Conservation (phyloP, 768 basidiomycete species). For the Naganishia onofrii region DNA sequence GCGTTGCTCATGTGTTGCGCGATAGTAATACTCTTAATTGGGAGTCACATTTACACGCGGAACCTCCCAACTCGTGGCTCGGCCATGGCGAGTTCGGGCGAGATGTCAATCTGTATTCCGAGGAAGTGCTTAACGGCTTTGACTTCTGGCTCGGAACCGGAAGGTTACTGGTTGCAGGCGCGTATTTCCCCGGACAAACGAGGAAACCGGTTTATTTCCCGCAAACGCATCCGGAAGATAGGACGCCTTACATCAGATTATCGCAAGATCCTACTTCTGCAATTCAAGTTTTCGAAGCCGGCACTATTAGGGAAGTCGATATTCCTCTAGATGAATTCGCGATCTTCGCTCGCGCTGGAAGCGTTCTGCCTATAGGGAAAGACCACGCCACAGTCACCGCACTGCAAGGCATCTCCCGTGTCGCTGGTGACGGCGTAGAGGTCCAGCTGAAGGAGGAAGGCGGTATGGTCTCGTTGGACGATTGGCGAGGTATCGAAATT, state of each 20-base stretch:
- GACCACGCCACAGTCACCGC: slow-evolving; percentile 46
- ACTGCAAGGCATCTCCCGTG: slow-evolving; percentile 37
- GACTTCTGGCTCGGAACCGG: slow-evolving; percentile 52
- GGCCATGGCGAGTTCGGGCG: slow-evolving; percentile 46
- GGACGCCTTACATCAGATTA: slow-evolving; percentile 44
- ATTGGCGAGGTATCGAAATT: slow-evolving; percentile 50
- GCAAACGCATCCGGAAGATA: slow-evolving; percentile 36
- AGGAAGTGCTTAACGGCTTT: slow-evolving; percentile 45
- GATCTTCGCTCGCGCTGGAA: slow-evolving; percentile 48
- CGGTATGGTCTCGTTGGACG: slow-evolving; percentile 50
- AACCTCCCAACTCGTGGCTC: slow-evolving; percentile 44
- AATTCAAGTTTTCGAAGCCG: slow-evolving; percentile 34
- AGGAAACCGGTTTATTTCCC: slow-evolving; percentile 49
- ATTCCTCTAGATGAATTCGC: slow-evolving; percentile 48
- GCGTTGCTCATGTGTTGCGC: neutral
- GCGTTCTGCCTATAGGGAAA: slow-evolving; percentile 49
- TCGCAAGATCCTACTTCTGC: slow-evolving; percentile 22
- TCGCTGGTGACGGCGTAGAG: slow-evolving; percentile 44
- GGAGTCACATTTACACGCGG: slow-evolving; percentile 42
- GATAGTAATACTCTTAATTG: slow-evolving; percentile 44
- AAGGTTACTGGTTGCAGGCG: slow-evolving; percentile 44
- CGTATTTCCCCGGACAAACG: slow-evolving; percentile 40
- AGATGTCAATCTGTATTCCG: slow-evolving; percentile 45
- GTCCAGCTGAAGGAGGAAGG: slow-evolving; percentile 31
- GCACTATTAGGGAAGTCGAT: slow-evolving; percentile 34